Evolutionary conservation across 2,329 filamentous ascomycete genomes (phyloP), one percentile per base, ranked within the genome.

Genomic region (Trichoderma endophyticum): DNA sequence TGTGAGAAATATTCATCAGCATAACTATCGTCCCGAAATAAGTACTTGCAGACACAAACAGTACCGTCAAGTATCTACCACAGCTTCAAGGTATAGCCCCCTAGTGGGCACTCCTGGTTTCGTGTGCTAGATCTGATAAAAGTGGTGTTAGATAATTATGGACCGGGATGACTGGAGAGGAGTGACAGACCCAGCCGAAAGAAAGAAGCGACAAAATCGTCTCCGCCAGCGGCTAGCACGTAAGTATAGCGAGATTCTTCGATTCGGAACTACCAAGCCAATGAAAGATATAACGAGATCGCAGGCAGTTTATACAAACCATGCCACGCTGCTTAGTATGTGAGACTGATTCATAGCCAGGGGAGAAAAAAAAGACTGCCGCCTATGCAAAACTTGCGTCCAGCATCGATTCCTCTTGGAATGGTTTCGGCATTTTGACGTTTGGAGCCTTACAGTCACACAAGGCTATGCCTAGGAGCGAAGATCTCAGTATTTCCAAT

Each of bases 151-250:
- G 26, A 51, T 64, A 7, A 3, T 15, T 9, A 12, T 64, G 15
- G 61, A 64, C 11, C 36, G 0, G 36, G 36, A 64, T n/a, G 36
- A 51, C 36, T 64, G 61, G 61, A 64, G 61, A 7, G 61, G 61
- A 64, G 15, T 64, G 36, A 64, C 21, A 51, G 61, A 64, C 11
- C 61, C 61, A 64, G 18, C 24, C 11, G 61, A 64, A 64, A 64
- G 61, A 14, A 64, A 14, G 36, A 64, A 64, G 61, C 61, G 61
- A 11, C 61, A 64, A n/a, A 64, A 64, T 64, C 61, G 61, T 21
- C 36, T 32, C 11, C 61, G 61, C 26, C 61, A 64, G 36, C 36
- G 61, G 36, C 1, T 48, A 48, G 61, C 36, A 48, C 61, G 61
- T 64, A 64, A 64, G 61, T 48, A 64, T 30, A 12, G 61, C 18